phyloP scores from a whole-genome alignment of 2,329 filamentous ascomycete genomes.

The Lachnellula cervina region DNA sequence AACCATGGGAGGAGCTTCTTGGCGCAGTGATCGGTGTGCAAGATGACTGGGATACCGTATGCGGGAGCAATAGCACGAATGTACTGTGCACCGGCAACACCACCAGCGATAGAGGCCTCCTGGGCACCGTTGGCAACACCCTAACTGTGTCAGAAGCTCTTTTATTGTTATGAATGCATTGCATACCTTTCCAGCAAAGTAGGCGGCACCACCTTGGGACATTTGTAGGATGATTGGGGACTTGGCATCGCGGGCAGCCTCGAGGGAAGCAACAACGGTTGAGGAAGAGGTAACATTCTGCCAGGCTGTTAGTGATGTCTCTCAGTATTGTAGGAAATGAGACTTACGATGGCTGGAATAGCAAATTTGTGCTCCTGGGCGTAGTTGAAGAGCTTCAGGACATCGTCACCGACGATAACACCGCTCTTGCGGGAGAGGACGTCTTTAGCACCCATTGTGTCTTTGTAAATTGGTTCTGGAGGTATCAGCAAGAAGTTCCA shows the following conservation, averaged over 20 bases:
- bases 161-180: background rate
- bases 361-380: conserved; percentile 83
- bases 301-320: conserved; percentile 1
- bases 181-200: conserved; percentile 78
- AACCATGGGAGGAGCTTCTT: conserved; percentile 99
- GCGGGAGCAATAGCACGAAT: conserved; percentile 80
- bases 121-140: conserved; percentile 80
- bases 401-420: conserved; percentile 64
- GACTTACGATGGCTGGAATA: conserved; percentile 70
- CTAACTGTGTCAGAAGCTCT: conserved; percentile 32
- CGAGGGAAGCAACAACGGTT: conserved; percentile 78
- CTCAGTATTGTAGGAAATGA: background rate
- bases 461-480: conserved; percentile 15
- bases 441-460: conserved; percentile 43
- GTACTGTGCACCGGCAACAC: conserved; percentile 87
- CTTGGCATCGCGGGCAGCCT: conserved; percentile 90
- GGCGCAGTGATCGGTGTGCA: conserved; percentile 98
- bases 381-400: conserved; percentile 76
- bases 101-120: conserved; percentile 80
- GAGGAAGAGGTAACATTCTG: conserved; percentile 91
- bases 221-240: conserved; percentile 89
- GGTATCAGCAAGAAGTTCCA: conserved; percentile 7
- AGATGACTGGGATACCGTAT: conserved; percentile 86
- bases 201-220: conserved; percentile 89
- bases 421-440: conserved; percentile 59